phyloP scores from a whole-genome alignment of 768 basidiomycete genomes.

The Cystofilobasidium macerans region DNA sequence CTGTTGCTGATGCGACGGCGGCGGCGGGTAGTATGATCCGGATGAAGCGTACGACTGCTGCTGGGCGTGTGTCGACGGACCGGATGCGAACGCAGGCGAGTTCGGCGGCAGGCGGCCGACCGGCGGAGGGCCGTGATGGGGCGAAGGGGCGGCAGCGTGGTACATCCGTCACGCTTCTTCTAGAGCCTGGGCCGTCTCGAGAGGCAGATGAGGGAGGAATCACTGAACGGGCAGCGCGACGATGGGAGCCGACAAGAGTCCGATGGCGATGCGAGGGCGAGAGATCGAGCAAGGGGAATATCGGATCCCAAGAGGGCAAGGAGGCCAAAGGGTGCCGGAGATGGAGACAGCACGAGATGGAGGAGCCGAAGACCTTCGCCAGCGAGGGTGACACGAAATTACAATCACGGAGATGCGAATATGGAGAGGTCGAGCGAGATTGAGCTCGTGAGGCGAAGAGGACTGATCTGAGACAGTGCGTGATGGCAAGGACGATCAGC shows the following conservation, averaged over 20 bases:
- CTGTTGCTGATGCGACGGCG: not conserved
- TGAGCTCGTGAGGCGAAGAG: not conserved
- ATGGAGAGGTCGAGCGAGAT: not conserved
- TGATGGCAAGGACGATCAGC: constrained; percentile 2
- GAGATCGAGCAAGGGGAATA: too few species aligned
- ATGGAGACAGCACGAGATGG: too few species aligned
- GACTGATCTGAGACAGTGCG: not conserved
- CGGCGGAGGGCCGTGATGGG: not conserved
- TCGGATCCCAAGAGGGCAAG: too few species aligned
- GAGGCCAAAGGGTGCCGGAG: too few species aligned
- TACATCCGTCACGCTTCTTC: too few species aligned
- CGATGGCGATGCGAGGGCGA: too few species aligned
- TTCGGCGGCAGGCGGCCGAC: not conserved
- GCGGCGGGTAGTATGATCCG: not conserved
- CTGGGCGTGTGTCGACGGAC: not conserved
- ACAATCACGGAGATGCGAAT: not conserved
- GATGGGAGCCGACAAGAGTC: too few species aligned
- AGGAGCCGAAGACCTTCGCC: too few species aligned
- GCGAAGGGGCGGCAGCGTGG: not conserved
- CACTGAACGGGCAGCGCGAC: not conserved
- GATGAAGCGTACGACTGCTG: not conserved
- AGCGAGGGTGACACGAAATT: too few species aligned
- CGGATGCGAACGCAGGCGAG: not conserved
- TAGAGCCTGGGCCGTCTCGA: too few species aligned
- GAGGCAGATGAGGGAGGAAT: not conserved